Percentiles rank a stretch among this genome's conserved stretches.
These are phyloP conservation scores for Aspergillus panamensis DNA, from an alignment of 495 filamentous ascomycete genomes.

Conservation along the genomic window DNA sequence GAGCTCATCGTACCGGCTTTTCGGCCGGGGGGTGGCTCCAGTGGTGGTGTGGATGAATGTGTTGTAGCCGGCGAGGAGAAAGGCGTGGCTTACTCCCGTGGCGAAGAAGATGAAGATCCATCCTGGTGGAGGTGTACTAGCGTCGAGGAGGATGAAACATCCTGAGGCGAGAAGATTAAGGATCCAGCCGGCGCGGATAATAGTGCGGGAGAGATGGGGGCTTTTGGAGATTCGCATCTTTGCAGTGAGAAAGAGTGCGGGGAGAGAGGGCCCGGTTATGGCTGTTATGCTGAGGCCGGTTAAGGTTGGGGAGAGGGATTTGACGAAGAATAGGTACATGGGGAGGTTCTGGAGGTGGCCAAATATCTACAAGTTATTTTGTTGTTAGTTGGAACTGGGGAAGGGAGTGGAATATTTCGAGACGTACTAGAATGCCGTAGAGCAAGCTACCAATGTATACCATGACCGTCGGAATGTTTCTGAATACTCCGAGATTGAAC, in stretches of 20 bases:
- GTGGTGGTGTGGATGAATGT: conserved; percentile 40
- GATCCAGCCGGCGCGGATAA: conserved; percentile 54
- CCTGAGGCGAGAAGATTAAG: conserved; percentile 46
- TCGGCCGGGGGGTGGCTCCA: conserved; percentile 9
- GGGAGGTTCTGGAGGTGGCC: conserved; percentile 58
- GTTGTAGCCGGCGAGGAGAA: conserved; percentile 50
- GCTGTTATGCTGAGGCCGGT: conserved; percentile 57
- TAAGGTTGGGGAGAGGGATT: conserved; percentile 49
- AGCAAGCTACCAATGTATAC: conserved; percentile 52
- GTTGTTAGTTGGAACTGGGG: conserved; percentile 14
- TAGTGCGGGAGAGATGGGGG: conserved; percentile 47
- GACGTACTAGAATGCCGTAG: conserved; percentile 40
- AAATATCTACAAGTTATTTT: conserved; percentile 29
- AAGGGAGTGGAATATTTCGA: neutral
- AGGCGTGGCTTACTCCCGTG: conserved; percentile 53
- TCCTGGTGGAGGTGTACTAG: conserved; percentile 38
- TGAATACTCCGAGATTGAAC: conserved; percentile 51
- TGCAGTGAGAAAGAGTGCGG: conserved; percentile 44
- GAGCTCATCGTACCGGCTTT: neutral
- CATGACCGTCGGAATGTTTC: conserved; percentile 31
- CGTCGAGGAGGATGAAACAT: conserved; percentile 48
- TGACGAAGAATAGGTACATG: conserved; percentile 61
- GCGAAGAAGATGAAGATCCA: conserved; percentile 54
- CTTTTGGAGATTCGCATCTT: conserved; percentile 16
- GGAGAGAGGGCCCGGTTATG: conserved; percentile 40